Evolutionary conservation across 1,139 yeast genomes (phyloP), one percentile per base, ranked within the genome.

Genomic region (Blastobotrys petasosporus): DNA sequence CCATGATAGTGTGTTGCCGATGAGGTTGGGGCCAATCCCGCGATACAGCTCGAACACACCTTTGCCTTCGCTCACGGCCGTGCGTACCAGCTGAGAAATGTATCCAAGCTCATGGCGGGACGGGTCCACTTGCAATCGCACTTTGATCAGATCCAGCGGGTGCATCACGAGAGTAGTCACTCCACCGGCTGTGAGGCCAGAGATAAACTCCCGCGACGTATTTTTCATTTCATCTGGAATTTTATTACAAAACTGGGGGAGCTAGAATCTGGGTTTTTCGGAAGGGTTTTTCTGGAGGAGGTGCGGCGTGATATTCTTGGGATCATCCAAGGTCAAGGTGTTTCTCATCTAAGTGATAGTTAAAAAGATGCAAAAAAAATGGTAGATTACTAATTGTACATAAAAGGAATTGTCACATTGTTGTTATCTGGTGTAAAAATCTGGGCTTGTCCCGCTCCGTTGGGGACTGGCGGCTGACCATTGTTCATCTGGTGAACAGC

Each of bases 1-100:
- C 97, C 98, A 92, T 0, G 95, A 94, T 0, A 80, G 62, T 0
- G 94, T 79, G 54, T 88, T 87, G 0, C 97, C 98, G 0, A 85
- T 47, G 2, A 90, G 59, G 59, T 90, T 92, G 1, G 95, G 90
- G 0, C 79, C 70, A 1, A 92, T 69, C 0, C 98, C 98, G 47
- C 97, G 72, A 59, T 92, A 92, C 1, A 74, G 54, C 50, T 52
- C 55, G 12, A 33, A 12, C 11, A 42, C 15, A 39, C 20, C 42
- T 10, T 11, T 35, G 37, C 33, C 45, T 34, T 36, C 41, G 30
- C 31, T 23, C 47, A 36, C 38, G 34, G 23, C 43, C 32, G 20
- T 30, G 25, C 39, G 42, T 13, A 36, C 20, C 25, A 43, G 30
- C 15, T 12, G n/a, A 10, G 32, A 15, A 32, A 35, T 40, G 37